Evolutionary conservation across 176 grass and related monocot genomes (phyloP).

Genomic region (Alopecurus myosuroides): DNA sequence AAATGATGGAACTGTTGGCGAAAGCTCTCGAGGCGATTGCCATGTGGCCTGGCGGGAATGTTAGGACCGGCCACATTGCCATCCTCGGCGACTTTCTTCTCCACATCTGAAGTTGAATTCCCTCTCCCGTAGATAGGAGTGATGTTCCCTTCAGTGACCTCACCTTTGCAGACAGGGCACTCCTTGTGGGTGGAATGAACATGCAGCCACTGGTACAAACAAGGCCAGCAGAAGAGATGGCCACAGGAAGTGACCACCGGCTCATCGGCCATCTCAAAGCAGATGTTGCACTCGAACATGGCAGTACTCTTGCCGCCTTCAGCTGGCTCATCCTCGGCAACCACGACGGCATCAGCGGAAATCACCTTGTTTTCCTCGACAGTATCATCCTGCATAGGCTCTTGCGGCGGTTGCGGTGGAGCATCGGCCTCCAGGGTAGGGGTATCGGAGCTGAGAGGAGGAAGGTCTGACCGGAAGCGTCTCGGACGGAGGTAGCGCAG

Average conservation of each 20-base stretch:
- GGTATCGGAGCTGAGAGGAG: conserved; percentile 38
- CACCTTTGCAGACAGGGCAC: conserved; percentile 97
- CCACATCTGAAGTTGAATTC: conserved; percentile 34
- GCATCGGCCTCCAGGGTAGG: conserved; percentile 31
- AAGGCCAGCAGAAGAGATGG: conserved; percentile 99
- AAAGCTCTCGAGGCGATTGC: conserved; percentile 85
- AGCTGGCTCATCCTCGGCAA: conserved; percentile 40
- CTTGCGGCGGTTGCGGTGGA: conserved; percentile 21
- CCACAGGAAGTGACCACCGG: conserved; percentile 93
- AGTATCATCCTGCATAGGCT: conserved; percentile 26
- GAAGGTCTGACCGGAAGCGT: conserved; percentile 72
- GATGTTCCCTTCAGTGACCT: conserved; percentile 74
- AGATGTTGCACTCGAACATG: conserved; percentile 96
- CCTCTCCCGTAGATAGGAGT: conserved; percentile 95
- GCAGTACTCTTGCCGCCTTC: conserved; percentile 44
- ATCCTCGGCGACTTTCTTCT: conserved; percentile 56
- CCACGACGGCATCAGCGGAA: conserved; percentile 27
- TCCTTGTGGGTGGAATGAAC: conserved; percentile 83
- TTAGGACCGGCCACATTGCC: conserved; percentile 43
- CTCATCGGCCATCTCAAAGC: conserved; percentile 84
- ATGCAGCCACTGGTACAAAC: conserved; percentile 94
- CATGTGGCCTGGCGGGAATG: conserved; percentile 78
- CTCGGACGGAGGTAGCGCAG: conserved; percentile 41
- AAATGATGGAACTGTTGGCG: conserved; percentile 79
- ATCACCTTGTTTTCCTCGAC: conserved; percentile 45